A percentile compares a stretch with the other conserved stretches of the same genome.
These are phyloP conservation scores for Colletotrichum tabaci DNA, from an alignment of 2,329 filamentous ascomycete genomes.

Conservation along the genomic window DNA sequence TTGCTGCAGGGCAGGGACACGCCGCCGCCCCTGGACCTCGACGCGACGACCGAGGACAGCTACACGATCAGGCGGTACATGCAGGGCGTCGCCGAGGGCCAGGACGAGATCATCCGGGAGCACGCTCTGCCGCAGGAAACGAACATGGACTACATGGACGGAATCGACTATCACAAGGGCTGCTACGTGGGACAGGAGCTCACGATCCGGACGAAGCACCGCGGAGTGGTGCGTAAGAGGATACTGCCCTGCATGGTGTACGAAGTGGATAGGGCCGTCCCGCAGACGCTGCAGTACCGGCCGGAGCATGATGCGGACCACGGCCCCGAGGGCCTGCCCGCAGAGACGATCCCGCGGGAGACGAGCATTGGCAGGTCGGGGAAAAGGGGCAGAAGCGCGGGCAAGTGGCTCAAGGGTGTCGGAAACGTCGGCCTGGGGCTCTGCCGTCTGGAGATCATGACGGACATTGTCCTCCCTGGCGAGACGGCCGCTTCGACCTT, in stretches of 20 bases:
- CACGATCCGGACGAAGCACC: slow-evolving; percentile 95
- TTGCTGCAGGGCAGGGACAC: slow-evolving; percentile 54
- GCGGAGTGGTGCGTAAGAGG: slow-evolving; percentile 91
- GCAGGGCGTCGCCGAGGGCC: slow-evolving; percentile 87
- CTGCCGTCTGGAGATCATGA: slow-evolving; percentile 93
- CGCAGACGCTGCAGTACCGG: slow-evolving; percentile 64
- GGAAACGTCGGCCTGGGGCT: slow-evolving; percentile 91
- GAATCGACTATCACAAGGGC: slow-evolving; percentile 93
- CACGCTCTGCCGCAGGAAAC: slow-evolving; percentile 86
- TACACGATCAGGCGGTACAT: slow-evolving; percentile 87
- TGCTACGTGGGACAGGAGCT: slow-evolving; percentile 98
- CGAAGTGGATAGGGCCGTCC: slow-evolving; percentile 56
- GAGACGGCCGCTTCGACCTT: slow-evolving; percentile 75
- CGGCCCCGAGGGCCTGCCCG: slow-evolving; percentile 48
- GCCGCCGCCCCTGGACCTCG: slow-evolving; percentile 57
- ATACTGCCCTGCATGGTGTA: slow-evolving; percentile 87
- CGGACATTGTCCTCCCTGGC: slow-evolving; percentile 80
- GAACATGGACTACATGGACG: slow-evolving; percentile 89
- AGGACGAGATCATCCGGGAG: slow-evolving; percentile 80
- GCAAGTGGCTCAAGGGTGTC: slow-evolving; percentile 84
- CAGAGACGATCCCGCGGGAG: slow-evolving; percentile 59
- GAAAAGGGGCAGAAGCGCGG: slow-evolving; percentile 78
- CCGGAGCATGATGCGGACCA: slow-evolving; percentile 47
- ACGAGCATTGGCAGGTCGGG: slow-evolving; percentile 66
- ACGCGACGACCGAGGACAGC: slow-evolving; percentile 65